Percentiles rank a stretch among this genome's conserved stretches.
Conservation (phyloP, 805 yeast genomes). For the Metschnikowia vanudenii region DNA sequence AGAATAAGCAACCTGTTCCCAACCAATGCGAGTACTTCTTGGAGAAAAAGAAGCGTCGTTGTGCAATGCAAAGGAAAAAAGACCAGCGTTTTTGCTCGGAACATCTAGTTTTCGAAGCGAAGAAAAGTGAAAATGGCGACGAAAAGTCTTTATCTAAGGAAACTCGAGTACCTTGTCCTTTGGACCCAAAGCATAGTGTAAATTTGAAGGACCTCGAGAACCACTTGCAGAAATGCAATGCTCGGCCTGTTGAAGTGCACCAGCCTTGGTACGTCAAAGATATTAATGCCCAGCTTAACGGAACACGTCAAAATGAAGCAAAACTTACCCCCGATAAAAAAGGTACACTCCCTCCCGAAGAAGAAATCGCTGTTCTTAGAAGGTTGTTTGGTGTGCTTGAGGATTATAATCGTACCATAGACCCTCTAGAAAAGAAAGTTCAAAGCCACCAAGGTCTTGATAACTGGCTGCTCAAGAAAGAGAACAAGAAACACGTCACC, state of each 20-base stretch:
- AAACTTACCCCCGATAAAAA: not conserved
- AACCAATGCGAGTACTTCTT: slow-evolving; percentile 49
- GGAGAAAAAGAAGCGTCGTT: slow-evolving; percentile 50
- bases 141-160: slow-evolving; percentile 21
- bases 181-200: slow-evolving; percentile 72
- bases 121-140: slow-evolving; percentile 9
- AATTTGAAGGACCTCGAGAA: slow-evolving; percentile 55
- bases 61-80: slow-evolving; percentile 59
- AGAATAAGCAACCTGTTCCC: slow-evolving; percentile 7
- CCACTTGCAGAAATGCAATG: slow-evolving; percentile 65
- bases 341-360: not conserved
- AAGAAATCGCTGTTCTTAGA: not conserved
- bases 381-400: slow-evolving; percentile 4
- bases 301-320: not conserved
- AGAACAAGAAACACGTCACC: slow-evolving; percentile 68
- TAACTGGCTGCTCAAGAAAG: slow-evolving; percentile 46
- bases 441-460: slow-evolving; percentile 32
- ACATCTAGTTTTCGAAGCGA: slow-evolving; percentile 41
- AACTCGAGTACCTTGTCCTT: slow-evolving; percentile 66
- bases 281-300: slow-evolving; percentile 38
- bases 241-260: slow-evolving; percentile 32
- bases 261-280: slow-evolving; percentile 54
- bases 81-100: slow-evolving; percentile 59
- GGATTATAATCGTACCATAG: slow-evolving; percentile 10
- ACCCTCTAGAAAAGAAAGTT: slow-evolving; percentile 19